phyloP scores from a whole-genome alignment of 495 filamentous ascomycete species.

The Talaromyces stipitatus region DNA sequence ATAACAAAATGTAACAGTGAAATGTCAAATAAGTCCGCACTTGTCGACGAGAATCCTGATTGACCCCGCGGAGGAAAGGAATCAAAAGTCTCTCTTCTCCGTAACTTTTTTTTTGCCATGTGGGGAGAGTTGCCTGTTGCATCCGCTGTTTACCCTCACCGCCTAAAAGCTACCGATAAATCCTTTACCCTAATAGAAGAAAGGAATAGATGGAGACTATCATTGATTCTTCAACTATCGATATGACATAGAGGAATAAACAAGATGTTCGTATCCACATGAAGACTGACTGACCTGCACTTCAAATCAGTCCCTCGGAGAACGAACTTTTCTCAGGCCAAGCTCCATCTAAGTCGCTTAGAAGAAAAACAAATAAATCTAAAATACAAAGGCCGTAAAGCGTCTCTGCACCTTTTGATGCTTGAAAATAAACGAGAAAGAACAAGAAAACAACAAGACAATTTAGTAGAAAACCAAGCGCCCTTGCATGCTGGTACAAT shows the following conservation, averaged over 20 bases:
- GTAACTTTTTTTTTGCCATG: neutral
- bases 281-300: conserved; percentile 35
- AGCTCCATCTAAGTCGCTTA: neutral
- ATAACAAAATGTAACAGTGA: neutral
- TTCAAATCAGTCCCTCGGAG: conserved; percentile 21
- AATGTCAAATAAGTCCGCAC: neutral
- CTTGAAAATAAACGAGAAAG: conserved; percentile 1
- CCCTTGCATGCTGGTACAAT: conserved; percentile 38
- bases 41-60: neutral
- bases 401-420: neutral
- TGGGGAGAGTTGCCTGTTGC: conserved; percentile 2
- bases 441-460: neutral
- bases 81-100: neutral
- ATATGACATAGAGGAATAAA: neutral
- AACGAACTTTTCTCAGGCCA: neutral
- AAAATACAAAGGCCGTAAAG: conserved; percentile 7
- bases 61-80: neutral
- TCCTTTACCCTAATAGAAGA: no score
- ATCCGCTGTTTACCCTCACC: neutral
- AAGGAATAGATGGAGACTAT: neutral
- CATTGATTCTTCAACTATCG: neutral
- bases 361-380: neutral
- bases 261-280: neutral
- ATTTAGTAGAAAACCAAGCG: conserved; percentile 21
- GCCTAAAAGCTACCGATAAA: neutral